These are phyloP conservation scores for Colletotrichum noveboracense DNA, from an alignment of 2,329 filamentous ascomycete species.

Conservation along the genomic window DNA sequence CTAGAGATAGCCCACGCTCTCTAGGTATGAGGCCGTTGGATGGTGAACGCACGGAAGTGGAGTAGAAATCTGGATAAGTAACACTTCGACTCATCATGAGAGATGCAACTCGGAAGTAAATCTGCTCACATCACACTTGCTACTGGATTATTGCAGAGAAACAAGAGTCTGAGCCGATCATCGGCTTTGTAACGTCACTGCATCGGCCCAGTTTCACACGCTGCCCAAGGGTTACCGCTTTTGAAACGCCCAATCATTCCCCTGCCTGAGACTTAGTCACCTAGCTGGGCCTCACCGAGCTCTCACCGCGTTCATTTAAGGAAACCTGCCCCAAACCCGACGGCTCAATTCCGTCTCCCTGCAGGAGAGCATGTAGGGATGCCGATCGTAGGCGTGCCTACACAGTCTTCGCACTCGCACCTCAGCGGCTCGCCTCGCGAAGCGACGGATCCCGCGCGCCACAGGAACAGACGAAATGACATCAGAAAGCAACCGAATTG, in stretches of 20 bases:
- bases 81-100: background rate
- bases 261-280: background rate
- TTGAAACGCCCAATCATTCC: background rate
- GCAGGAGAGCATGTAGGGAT: background rate
- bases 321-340: background rate
- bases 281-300: background rate
- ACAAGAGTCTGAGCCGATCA: background rate
- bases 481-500: background rate
- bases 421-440: background rate
- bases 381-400: background rate
- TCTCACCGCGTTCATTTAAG: background rate
- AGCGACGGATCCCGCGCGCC: background rate
- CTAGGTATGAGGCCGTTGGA: background rate
- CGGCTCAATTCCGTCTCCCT: background rate
- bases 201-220: background rate
- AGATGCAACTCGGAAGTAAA: background rate
- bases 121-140: background rate
- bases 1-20: rapidly evolving
- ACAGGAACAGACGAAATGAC: background rate
- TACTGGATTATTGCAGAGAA: rapidly evolving
- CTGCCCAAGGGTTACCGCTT: background rate
- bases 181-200: background rate
- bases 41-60: background rate
- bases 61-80: background rate
- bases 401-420: background rate